Conservation (phyloP, 257 asterid species). For the Haberlea rhodopensis region DNA sequence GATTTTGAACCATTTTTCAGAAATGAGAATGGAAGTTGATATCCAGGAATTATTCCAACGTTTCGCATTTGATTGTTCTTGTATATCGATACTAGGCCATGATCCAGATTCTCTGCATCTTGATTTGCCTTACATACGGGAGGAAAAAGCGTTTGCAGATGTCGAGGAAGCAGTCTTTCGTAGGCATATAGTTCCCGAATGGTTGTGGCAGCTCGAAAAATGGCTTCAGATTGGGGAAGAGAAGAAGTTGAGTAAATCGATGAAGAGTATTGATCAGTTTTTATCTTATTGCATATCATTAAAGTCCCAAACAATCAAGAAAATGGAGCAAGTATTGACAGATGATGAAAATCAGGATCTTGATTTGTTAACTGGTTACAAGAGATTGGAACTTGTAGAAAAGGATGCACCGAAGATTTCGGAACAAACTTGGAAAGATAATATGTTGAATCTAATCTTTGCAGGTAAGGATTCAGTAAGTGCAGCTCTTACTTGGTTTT, state of each 20-base stretch:
- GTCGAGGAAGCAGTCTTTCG: slow-evolving; percentile 8
- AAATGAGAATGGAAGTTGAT: background rate
- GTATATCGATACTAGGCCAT: slow-evolving; percentile 14
- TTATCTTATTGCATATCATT: background rate
- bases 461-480: background rate
- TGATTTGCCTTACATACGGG: slow-evolving; percentile 17
- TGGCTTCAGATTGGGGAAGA: slow-evolving; percentile 25
- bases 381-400: background rate
- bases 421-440: background rate
- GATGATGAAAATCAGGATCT: background rate
- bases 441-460: no score
- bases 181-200: slow-evolving; percentile 14
- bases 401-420: background rate
- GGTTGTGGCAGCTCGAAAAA: slow-evolving; percentile 8
- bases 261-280: background rate
- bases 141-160: slow-evolving; percentile 4
- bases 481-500: background rate
- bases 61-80: slow-evolving; percentile 14
- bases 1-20: background rate
- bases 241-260: slow-evolving; percentile 9
- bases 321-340: background rate
- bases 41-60: slow-evolving; percentile 20
- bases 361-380: background rate
- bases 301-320: background rate
- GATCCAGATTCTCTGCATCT: slow-evolving; percentile 17